Conservation (phyloP, 2,329 filamentous ascomycete species). For the Zopfia rhizophila region DNA sequence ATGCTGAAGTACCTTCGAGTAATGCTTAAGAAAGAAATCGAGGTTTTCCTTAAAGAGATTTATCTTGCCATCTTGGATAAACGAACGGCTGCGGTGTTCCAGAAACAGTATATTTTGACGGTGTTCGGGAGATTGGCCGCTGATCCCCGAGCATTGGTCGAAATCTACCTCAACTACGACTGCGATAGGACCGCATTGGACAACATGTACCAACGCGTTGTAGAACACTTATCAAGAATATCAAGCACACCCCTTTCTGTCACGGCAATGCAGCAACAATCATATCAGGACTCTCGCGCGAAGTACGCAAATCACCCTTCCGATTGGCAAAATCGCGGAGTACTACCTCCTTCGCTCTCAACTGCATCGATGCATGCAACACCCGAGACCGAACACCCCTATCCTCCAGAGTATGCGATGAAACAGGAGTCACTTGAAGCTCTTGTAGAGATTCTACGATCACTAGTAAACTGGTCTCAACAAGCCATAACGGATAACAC, state of each 20-base stretch:
- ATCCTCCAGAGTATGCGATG: constrained; percentile 88
- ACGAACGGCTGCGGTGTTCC: constrained; percentile 83
- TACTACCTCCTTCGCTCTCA: constrained; percentile 85
- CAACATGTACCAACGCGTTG: constrained; percentile 94
- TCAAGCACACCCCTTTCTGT: constrained; percentile 82
- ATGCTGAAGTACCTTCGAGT: constrained; percentile 95
- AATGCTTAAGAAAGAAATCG: constrained; percentile 97
- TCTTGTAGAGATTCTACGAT: constrained; percentile 86
- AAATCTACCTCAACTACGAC: constrained; percentile 98
- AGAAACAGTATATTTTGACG: constrained; percentile 91
- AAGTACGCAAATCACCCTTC: constrained; percentile 67
- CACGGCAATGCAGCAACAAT: constrained; percentile 80
- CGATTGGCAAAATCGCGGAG: constrained; percentile 90
- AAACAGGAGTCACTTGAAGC: constrained; percentile 91
- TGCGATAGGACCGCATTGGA: constrained; percentile 92
- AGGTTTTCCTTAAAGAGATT: constrained; percentile 97
- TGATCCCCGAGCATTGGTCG: constrained; percentile 89
- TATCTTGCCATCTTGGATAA: constrained; percentile 93
- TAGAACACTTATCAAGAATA: constrained; percentile 91
- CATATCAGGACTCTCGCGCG: constrained; percentile 81
- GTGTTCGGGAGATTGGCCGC: constrained; percentile 85
- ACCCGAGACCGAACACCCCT: constrained; percentile 71
- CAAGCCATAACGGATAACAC: constrained; percentile 66
- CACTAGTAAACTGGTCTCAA: constrained; percentile 91
- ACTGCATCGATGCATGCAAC: constrained; percentile 74